phyloP scores from a whole-genome alignment of 78 protist species.

The Monocercomonoides exilis region DNA sequence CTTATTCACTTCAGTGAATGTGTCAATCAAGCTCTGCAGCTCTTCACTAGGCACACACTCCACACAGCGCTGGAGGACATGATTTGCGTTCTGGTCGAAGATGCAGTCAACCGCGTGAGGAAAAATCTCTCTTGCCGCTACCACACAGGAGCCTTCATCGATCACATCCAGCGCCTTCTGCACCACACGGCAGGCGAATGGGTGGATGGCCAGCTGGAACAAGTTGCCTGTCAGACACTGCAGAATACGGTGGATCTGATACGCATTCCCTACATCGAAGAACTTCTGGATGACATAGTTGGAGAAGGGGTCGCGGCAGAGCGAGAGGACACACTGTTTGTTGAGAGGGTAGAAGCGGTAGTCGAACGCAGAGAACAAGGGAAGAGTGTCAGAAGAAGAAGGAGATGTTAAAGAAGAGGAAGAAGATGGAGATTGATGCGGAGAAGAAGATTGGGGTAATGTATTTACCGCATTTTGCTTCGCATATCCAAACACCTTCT shows the following conservation, averaged over 20 bases:
- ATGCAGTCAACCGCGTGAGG: background rate
- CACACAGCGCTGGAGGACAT: conserved; percentile 12
- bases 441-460: too few relatives aligned
- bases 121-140: background rate
- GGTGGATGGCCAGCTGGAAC: background rate
- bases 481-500: too few relatives aligned
- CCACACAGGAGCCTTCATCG: background rate
- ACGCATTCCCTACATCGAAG: background rate
- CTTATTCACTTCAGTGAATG: too few relatives aligned
- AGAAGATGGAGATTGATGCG: too few relatives aligned
- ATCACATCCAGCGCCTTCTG: conserved; percentile 1
- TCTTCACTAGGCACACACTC: background rate
- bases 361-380: too few relatives aligned
- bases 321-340: too few relatives aligned
- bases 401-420: too few relatives aligned
- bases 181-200: conserved; percentile 14
- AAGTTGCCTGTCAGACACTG: background rate
- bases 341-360: too few relatives aligned
- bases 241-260: background rate
- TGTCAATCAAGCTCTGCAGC: conserved; percentile 1
- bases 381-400: too few relatives aligned
- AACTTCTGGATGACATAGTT: conserved; percentile 31
- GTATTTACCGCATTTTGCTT: too few relatives aligned
- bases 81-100: conserved; percentile 23
- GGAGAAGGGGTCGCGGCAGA: conserved; percentile 23